A percentile compares a stretch with the other conserved stretches of the same genome.
These are phyloP conservation scores for Clathrospora elynae DNA, from an alignment of 2,329 filamentous ascomycete species.

Conservation along the genomic window DNA sequence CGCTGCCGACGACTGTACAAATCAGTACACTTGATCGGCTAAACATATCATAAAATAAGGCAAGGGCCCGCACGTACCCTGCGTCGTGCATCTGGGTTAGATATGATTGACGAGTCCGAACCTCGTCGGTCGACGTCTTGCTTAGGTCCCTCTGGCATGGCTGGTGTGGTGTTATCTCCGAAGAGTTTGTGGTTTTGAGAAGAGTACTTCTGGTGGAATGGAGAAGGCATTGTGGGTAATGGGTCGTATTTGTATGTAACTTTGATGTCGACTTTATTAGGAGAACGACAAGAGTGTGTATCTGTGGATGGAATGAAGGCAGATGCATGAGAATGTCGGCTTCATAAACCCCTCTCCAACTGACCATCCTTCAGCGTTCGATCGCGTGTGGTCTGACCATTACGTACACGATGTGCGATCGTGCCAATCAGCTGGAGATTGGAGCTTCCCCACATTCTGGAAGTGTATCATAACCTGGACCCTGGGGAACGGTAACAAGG, in stretches of 20 bases:
- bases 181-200: conserved; percentile 42
- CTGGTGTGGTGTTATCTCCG: conserved; percentile 32
- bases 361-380: conserved; percentile 21
- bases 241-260: background rate
- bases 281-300: no score
- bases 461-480: conserved; percentile 32
- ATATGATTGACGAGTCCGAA: conserved; percentile 37
- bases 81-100: conserved; percentile 35
- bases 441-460: conserved; percentile 42
- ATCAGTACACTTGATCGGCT: conserved; percentile 8
- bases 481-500: conserved; percentile 32
- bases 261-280: no score
- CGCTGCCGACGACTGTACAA: conserved; percentile 33
- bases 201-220: conserved; percentile 48
- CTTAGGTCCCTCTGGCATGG: conserved; percentile 44
- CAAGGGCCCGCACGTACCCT: conserved; percentile 25
- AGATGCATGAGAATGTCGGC: background rate
- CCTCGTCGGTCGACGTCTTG: conserved; percentile 39
- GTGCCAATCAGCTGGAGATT: conserved; percentile 41
- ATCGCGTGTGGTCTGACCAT: conserved; percentile 37
- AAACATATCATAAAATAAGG: no score
- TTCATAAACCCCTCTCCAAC: conserved; percentile 27
- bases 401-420: conserved; percentile 41
- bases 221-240: conserved; percentile 39
- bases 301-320: background rate